Base-by-base conservation (phyloP, 208 protist genomes). In the Trypanosoma vivax region DNA sequence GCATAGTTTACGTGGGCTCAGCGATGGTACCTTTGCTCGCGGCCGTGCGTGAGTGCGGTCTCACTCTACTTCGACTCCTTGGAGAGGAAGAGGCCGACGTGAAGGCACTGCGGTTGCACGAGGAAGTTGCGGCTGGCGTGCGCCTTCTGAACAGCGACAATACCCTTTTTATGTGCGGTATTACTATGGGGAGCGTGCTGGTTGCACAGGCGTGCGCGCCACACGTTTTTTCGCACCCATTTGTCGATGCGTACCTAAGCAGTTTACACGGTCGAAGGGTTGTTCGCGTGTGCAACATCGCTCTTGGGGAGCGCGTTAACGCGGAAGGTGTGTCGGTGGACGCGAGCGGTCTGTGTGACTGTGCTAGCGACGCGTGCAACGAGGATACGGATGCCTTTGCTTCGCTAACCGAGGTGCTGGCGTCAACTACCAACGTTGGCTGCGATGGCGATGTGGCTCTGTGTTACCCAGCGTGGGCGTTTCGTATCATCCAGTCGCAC, bases 1-100 rank as follows among this genome's bases (percentile, higher is more conserved):
- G 68, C 21, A 31, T 87, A 11, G 67, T 60, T 25, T 91, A 83
- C 65, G 38, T 78, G 6, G 76, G 83, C 24, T 75, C 68, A n/a
- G 63, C 65, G 0, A 43, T 83, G 11, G 45, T 91, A 10, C 71
- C 83, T 47, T 43, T 66, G 14, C 42, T 49, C 0, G 66, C 69
- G 14, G 81, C 65, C 24, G 39, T 81, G 21, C 53, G 55, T 38
- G 63, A 60, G 46, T 79, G 55, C 43, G 70, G 52, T 9, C 59
- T 67, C 7, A 52, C 81, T 14, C 61, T 83, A 43, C 63, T 37
- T 30, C 31, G 58, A 7, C 52, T 76, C 10, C 50, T 82, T 18
- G 70, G 76, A 9, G 34, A 64, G 27, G 24, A 30, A 11, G 14
- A n/a, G 3, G 41, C 9, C 1, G 14, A 14, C 2, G 1, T 23